These are phyloP conservation scores for Aspergillus chevalieri DNA, from an alignment of 2,329 filamentous ascomycete species.

Conservation along the genomic window DNA sequence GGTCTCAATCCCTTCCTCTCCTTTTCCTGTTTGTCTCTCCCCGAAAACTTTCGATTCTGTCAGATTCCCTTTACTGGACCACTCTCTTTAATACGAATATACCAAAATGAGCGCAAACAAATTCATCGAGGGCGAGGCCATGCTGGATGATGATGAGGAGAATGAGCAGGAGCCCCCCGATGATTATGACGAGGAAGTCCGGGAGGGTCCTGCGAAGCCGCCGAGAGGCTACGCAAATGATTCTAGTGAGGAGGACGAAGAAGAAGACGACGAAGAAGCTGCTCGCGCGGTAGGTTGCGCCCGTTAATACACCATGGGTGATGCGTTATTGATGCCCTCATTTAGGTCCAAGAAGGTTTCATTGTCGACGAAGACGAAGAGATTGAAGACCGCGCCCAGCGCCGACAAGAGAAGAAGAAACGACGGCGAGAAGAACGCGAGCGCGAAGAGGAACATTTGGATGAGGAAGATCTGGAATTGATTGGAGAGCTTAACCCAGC, in stretches of 20 bases:
- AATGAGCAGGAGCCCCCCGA: slow-evolving; percentile 81
- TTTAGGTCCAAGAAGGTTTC: slow-evolving; percentile 83
- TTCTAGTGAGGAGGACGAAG: slow-evolving; percentile 86
- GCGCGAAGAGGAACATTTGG: slow-evolving; percentile 75
- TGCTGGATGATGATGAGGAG: slow-evolving; percentile 78
- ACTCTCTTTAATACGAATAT: slow-evolving; percentile 3
- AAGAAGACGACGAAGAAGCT: slow-evolving; percentile 85
- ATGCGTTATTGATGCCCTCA: slow-evolving; percentile 10
- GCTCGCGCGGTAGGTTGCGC: slow-evolving; percentile 58
- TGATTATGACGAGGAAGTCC: slow-evolving; percentile 57
- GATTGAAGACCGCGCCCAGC: slow-evolving; percentile 59
- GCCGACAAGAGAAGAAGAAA: slow-evolving; percentile 65
- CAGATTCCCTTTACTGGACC: neutral
- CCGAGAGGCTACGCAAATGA: slow-evolving; percentile 58
- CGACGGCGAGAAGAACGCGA: slow-evolving; percentile 70
- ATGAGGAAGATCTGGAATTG: slow-evolving; percentile 92
- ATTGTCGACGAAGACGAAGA: slow-evolving; percentile 90
- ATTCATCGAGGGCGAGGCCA: slow-evolving; percentile 77
- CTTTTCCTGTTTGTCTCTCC: slow-evolving; percentile 1
- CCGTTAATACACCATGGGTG: neutral
- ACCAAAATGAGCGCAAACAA: slow-evolving; percentile 55
- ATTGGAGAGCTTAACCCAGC: slow-evolving; percentile 78
- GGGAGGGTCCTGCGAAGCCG: slow-evolving; percentile 26
- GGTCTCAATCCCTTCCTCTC: neutral
- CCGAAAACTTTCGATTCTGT: neutral